Evolutionary conservation across 257 asterid genomes (phyloP), one percentile per base, ranked within the genome.

Genomic region (Cruciata laevipes): DNA sequence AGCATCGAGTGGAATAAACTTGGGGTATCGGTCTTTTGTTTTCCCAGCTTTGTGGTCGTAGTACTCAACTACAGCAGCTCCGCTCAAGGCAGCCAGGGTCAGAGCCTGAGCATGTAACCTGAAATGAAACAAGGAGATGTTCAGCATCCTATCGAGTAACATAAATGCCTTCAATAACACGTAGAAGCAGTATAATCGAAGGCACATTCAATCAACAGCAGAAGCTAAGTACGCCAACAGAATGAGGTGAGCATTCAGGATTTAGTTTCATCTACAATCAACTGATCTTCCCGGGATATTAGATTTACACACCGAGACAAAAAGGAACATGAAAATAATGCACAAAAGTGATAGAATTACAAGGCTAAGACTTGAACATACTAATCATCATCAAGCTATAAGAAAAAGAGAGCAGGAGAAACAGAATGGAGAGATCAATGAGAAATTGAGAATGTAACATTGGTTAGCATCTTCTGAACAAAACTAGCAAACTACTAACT

Each of bases 91-190:
- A 51, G 90, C 96, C 56, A 93, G 91, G 9, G 99, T 93, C 30
- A 93, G 83, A 35, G 95, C 99, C 75, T 88, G 99, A 3, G 99
- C 97, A 21, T 93, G 99, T 85, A 92, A 77, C 88, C 97, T 89
- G 82, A 69, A 16, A 27, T 24, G 12, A 30, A 52, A 51, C 51
- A 17, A 51, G 0, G 21, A 67, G 21, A 67, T 20, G 31, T 4
- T 31, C 27, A n/a, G 32, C 20, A 40, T 12, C 35, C 25, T 12
- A 33, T 6, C 47, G n/a, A 14, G 42, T 64, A 47, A 47, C 27
- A 42, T 12, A 6, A 42, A 18, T 38, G 23, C 7, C 30, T 16
- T 27, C 25, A 20, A 25, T 6, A 25, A 47, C 0, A 62, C 7
- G 25, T 42, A 42, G 13, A 65, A 49, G 37, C 38, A 20, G 32